Percentiles rank a stretch among this genome's conserved stretches.
Conservation (phyloP, 2,329 filamentous ascomycete genomes). For the Fusarium subglutinans region DNA sequence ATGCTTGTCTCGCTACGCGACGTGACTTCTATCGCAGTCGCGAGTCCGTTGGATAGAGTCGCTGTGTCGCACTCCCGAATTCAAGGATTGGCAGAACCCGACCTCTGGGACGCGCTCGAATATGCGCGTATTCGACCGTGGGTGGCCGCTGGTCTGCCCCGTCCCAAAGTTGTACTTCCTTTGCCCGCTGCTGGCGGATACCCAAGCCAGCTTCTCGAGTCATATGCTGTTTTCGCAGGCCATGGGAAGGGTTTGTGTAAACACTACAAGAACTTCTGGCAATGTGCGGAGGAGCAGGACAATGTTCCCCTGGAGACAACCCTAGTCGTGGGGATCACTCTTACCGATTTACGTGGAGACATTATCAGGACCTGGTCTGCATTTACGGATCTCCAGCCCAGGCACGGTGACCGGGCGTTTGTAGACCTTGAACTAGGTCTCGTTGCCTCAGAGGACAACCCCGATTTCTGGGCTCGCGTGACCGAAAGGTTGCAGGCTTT, state of each 20-base stretch:
- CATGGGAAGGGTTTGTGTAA: conserved; percentile 1
- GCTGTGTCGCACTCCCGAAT: background rate
- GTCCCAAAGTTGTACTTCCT: background rate
- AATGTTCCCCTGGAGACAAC: background rate
- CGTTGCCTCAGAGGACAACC: fast-evolving
- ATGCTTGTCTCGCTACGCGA: conserved; percentile 1
- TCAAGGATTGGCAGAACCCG: background rate
- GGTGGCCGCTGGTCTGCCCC: background rate
- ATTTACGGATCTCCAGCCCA: background rate
- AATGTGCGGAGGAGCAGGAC: background rate
- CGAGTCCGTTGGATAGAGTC: background rate
- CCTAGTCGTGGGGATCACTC: background rate
- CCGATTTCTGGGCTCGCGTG: background rate
- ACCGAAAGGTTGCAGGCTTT: background rate
- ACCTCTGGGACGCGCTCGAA: conserved; percentile 1
- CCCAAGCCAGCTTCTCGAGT: background rate
- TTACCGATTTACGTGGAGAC: conserved; percentile 1
- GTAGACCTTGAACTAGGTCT: background rate
- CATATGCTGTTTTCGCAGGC: conserved; percentile 4
- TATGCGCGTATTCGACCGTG: background rate
- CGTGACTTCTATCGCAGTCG: background rate
- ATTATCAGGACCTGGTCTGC: background rate
- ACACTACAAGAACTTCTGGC: background rate
- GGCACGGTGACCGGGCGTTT: background rate
- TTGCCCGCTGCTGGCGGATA: background rate